Evolutionary conservation across 2,329 filamentous ascomycete genomes (phyloP).

Genomic region (Chrysoporthe cubensis): DNA sequence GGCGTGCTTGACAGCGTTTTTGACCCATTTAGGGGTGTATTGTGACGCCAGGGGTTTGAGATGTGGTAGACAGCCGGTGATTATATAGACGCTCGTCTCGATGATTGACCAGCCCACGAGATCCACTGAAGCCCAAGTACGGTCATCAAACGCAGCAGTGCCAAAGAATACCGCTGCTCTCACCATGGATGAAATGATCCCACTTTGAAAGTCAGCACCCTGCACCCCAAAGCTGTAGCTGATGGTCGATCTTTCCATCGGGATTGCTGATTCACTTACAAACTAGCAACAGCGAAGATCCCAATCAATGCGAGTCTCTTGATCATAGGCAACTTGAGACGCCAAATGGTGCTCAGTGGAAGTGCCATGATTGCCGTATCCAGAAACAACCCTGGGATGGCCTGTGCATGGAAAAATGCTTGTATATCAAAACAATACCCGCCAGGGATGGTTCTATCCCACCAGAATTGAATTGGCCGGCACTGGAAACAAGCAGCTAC

Average conservation of each 20-base stretch:
- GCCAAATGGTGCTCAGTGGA: slow-evolving; percentile 36
- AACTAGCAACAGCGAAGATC: slow-evolving; percentile 36
- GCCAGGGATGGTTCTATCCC: slow-evolving; percentile 46
- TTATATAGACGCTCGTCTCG: slow-evolving; percentile 35
- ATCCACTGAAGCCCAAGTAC: slow-evolving; percentile 32
- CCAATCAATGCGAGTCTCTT: slow-evolving; percentile 35
- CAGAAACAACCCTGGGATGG: slow-evolving; percentile 33
- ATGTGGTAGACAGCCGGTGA: slow-evolving; percentile 34
- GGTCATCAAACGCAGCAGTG: slow-evolving; percentile 30
- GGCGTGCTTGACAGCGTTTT: slow-evolving; percentile 18
- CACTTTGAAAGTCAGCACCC: slow-evolving; percentile 27
- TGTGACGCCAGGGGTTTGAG: slow-evolving; percentile 31
- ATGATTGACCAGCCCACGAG: slow-evolving; percentile 34
- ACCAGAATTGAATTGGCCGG: slow-evolving; percentile 47
- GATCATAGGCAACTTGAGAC: slow-evolving; percentile 33
- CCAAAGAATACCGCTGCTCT: slow-evolving; percentile 31
- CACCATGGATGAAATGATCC: slow-evolving; percentile 33
- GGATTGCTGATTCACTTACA: slow-evolving; percentile 28
- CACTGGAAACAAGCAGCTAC: slow-evolving; percentile 39
- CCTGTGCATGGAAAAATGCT: slow-evolving; percentile 35
- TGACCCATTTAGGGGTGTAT: slow-evolving; percentile 29
- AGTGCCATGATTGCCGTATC: slow-evolving; percentile 36
- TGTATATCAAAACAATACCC: slow-evolving; percentile 42
- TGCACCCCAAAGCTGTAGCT: too few species aligned
- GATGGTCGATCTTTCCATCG: not conserved